Evolutionary conservation across 2,329 filamentous ascomycete genomes (phyloP), one percentile per base, ranked within the genome.

Genomic region (Clonostachys solani): DNA sequence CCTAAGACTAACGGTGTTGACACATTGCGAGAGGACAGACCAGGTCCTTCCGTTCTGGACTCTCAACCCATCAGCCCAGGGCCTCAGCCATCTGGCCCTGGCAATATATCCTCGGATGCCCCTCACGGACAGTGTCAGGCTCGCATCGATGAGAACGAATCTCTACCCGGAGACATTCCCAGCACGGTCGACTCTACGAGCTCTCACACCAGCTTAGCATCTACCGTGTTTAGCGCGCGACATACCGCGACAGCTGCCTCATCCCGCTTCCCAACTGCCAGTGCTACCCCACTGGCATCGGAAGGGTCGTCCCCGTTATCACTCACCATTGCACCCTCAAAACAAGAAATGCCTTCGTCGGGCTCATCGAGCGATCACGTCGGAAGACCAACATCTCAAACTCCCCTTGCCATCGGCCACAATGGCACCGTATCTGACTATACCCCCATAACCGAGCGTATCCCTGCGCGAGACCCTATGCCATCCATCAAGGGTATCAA

Each of bases 121-220:
- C 52, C 56, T 45, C 58, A 50, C 44, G 43, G 52, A 44, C 63
- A 60, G 37, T 16, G 4, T 33, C 46, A 40, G 36, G 44, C 42
- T 37, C 45, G 45, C 47, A 49, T 63, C 54, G 81, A 84, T 67
- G 81, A 81, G 59, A 74, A 68, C 69, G 82, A 83, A 54, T 79
- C 75, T 52, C 61, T 74, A 49, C 72, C 78, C 56, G 81, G 81
- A 64, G 86, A 91, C 59, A 77, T 84, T 46, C 76, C 86, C 60
- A 86, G 85, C 64, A 84, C 81, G 52, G 77, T 84, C 56, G 85
- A 81, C 58, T 91, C 87, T 44, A 80, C 84, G 48, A 89, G 83
- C 67, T 90, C 87, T 48, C 77, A 84, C 60, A 75, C 79, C 48
- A 90, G 84, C 69, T 81, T 83, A 46, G 77, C 78, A 44, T 89